These are phyloP conservation scores for Smittium culicis DNA, from an alignment of 371 early-diverging fungal species.

Conservation along the genomic window DNA sequence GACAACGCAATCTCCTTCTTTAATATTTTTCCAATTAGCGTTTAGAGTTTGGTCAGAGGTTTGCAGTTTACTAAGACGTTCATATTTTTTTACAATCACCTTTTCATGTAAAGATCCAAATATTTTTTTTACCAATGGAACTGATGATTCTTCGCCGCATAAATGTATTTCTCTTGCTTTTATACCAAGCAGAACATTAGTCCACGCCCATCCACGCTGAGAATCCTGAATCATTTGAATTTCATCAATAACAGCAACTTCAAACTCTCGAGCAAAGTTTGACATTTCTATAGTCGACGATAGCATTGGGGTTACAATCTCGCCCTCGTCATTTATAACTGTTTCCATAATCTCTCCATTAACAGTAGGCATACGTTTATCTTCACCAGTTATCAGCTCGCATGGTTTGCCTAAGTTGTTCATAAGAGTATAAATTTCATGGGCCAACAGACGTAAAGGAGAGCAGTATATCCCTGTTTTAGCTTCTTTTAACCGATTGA, in stretches of 20 bases:
- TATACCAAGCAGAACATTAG: slow-evolving; percentile 67
- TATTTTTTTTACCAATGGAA: slow-evolving; percentile 63
- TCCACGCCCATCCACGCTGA: slow-evolving; percentile 93
- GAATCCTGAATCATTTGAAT: slow-evolving; percentile 87
- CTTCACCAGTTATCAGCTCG: slow-evolving; percentile 85
- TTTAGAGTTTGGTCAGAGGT: slow-evolving; percentile 39
- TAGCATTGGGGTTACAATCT: slow-evolving; percentile 32
- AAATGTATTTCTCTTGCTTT: slow-evolving; percentile 78
- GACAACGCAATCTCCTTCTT: slow-evolving; percentile 76
- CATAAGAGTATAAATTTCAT: slow-evolving; percentile 81
- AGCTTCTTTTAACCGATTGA: slow-evolving; percentile 48
- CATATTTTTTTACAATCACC: slow-evolving; percentile 61
- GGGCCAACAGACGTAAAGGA: slow-evolving; percentile 82
- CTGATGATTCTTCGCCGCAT: slow-evolving; percentile 83
- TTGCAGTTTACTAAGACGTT: slow-evolving; percentile 57
- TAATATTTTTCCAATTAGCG: slow-evolving; percentile 40
- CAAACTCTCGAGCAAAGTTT: slow-evolving; percentile 37
- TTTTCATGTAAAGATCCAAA: slow-evolving; percentile 57
- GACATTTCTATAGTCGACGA: slow-evolving; percentile 87
- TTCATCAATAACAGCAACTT: slow-evolving; percentile 92
- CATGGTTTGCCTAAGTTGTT: slow-evolving; percentile 57
- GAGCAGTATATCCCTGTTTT: slow-evolving; percentile 73
- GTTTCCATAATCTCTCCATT: slow-evolving; percentile 25
- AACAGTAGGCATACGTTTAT: slow-evolving; percentile 34
- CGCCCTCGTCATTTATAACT: slow-evolving; percentile 19